These are phyloP conservation scores for Nemania sp. DNA, from an alignment of 2,329 filamentous ascomycete species.

Conservation along the genomic window DNA sequence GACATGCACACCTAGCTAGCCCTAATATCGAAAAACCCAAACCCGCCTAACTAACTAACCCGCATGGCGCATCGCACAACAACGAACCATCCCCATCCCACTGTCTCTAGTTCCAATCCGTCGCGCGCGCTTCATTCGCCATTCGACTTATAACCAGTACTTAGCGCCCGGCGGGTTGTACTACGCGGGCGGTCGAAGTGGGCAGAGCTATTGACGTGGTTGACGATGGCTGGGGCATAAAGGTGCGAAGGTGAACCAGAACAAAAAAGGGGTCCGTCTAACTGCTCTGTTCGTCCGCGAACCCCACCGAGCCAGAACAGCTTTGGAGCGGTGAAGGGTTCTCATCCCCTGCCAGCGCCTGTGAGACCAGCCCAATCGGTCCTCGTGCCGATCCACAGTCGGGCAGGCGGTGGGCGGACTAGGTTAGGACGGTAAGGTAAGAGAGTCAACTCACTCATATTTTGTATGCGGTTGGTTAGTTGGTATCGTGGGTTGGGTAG, in stretches of 20 bases:
- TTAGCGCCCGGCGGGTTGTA: neutral
- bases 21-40: neutral
- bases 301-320: slow-evolving; percentile 24
- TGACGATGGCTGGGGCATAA: slow-evolving; percentile 37
- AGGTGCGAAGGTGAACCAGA: slow-evolving; percentile 4
- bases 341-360: slow-evolving; percentile 17
- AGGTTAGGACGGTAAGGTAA: too few species aligned
- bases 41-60: neutral
- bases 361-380: slow-evolving; percentile 31
- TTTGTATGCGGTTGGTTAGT: neutral
- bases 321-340: slow-evolving; percentile 33
- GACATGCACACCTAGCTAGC: too few species aligned
- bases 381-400: slow-evolving; percentile 31
- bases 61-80: neutral
- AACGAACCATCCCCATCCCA: neutral
- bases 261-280: slow-evolving; percentile 1
- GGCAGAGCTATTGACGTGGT: slow-evolving; percentile 37
- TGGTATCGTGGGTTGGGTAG: neutral
- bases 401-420: slow-evolving; percentile 7
- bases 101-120: too few species aligned
- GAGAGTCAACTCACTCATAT: neutral
- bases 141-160: neutral
- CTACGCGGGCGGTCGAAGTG: slow-evolving; percentile 2
- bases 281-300: neutral
- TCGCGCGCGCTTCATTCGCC: neutral